Base-by-base conservation (phyloP, 768 basidiomycete genomes). In the Dendrothele bispora region DNA sequence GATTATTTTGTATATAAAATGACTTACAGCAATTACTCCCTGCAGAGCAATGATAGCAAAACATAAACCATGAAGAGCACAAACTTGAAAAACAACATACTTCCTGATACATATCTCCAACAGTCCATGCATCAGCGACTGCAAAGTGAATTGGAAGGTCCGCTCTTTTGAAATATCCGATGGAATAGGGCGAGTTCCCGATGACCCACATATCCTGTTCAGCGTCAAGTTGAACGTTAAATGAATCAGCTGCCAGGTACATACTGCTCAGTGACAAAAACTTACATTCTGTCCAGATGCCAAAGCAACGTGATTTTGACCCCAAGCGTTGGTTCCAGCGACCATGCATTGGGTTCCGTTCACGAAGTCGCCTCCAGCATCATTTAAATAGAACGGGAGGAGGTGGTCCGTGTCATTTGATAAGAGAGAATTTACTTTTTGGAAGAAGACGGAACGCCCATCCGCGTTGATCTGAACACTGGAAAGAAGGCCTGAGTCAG, bases 51-150 rank as follows among this genome's bases (percentile, higher is more conserved):
- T n/a, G n/a, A n/a, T n/a, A n/a, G n/a, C n/a, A n/a, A n/a, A n/a
- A n/a, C n/a, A n/a, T n/a, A n/a, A n/a, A n/a, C n/a, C n/a, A n/a
- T n/a, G n/a, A n/a, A n/a, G n/a, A n/a, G n/a, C n/a, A n/a, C n/a
- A n/a, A n/a, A n/a, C n/a, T n/a, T n/a, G n/a, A n/a, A n/a, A n/a
- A n/a, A n/a, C n/a, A n/a, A n/a, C n/a, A n/a, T n/a, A n/a, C 36
- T 38, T 38, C 8, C 34, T 49, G 48, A 24, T 49, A 43, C 48
- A 49, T 49, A 49, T 49, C 48, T 15, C 40, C 48, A 22, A 49
- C 42, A 8, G 48, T 43, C 48, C 48, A 49, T 21, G 39, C 42
- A 32, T 49, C 46, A 15, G 46, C 46, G 25, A 47, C 30, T 22
- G 46, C 46, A 24, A 47, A 47, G 25, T 47, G 46, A 14, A 49